Conservation (phyloP, 2,329 filamentous ascomycete species). For the Penicillium sp. region DNA sequence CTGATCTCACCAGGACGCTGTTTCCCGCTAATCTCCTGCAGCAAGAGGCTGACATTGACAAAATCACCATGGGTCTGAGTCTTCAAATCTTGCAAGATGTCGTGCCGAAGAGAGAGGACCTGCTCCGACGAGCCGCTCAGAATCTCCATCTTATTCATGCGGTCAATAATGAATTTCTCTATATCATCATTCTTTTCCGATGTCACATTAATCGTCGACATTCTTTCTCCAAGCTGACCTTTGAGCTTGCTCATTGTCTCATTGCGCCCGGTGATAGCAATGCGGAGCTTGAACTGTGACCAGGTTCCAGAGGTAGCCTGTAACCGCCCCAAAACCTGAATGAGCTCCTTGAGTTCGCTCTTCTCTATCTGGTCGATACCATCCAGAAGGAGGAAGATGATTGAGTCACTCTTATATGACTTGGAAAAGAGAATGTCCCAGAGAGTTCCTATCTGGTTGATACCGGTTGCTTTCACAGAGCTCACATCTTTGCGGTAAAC, state of each 20-base stretch:
- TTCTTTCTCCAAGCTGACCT: slow-evolving; percentile 4
- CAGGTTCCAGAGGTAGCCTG: slow-evolving; percentile 2
- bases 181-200: slow-evolving; percentile 21
- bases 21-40: slow-evolving; percentile 27
- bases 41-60: slow-evolving; percentile 21
- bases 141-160: slow-evolving; percentile 26
- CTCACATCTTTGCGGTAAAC: slow-evolving; percentile 13
- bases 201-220: slow-evolving; percentile 13
- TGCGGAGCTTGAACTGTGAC: slow-evolving; percentile 15
- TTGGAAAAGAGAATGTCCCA: slow-evolving; percentile 13
- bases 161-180: slow-evolving; percentile 19
- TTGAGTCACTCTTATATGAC: slow-evolving; percentile 20
- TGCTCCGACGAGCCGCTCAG: slow-evolving; percentile 18
- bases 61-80: slow-evolving; percentile 21
- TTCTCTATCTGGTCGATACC: slow-evolving; percentile 46
- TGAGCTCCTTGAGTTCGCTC: slow-evolving; percentile 17
- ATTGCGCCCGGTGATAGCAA: slow-evolving; percentile 18
- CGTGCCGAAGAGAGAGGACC: slow-evolving; percentile 15
- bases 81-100: slow-evolving; percentile 13
- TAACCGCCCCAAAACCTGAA: slow-evolving; percentile 14
- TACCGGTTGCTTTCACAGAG: slow-evolving; percentile 4
- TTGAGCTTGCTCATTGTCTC: slow-evolving; percentile 18
- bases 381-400: slow-evolving; percentile 46
- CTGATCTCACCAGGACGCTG: slow-evolving; percentile 23
- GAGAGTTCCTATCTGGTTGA: slow-evolving; percentile 6